Base-by-base conservation (phyloP, 495 filamentous ascomycete genomes). In the Penicillium cataractarum region DNA sequence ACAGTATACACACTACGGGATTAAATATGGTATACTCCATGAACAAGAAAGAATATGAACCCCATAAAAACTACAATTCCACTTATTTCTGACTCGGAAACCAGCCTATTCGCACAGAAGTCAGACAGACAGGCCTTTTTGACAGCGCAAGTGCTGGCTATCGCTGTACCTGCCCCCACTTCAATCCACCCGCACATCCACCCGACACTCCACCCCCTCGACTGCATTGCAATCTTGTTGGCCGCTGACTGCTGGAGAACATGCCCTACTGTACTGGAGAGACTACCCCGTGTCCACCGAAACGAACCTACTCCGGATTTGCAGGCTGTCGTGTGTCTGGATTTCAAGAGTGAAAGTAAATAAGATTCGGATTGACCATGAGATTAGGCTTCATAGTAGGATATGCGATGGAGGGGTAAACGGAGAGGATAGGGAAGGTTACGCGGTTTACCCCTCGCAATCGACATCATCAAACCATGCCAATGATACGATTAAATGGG, bases 221-320 rank as follows among this genome's bases (percentile, higher is more conserved):
- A 29, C 24, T 29, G 46, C 46, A 50, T 50, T 50, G 49, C 8
- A 19, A 51, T 44, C 29, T 22, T 57, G 60, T 63, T 64, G 55
- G 55, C 51, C 48, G 26, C 35, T 26, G 33, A 31, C 35, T 27
- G 21, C 22, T 31, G 35, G 19, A 13, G 29, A 39, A 19, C 31
- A 44, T 21, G 35, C n/a, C n/a, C n/a, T n/a, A n/a, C n/a, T n/a
- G n/a, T n/a, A 22, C 60, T 26, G 46, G 46, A 42, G 9, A 60
- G 24, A 48, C 24, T 50, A 31, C 57, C 51, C 51, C 51, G 51
- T 35, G 51, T 56, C 42, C 33, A 53, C 24, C 50, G 56, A n/a
- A n/a, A n/a, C n/a, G n/a, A 58, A 60, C 57, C 40, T 65, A 65
- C 63, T 57, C 52, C 55, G 59, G 58, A 59, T 57, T 65, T 33